These are phyloP conservation scores for Zoysia matrella DNA, from an alignment of 202 grass and related monocot species.

Conservation along the genomic window DNA sequence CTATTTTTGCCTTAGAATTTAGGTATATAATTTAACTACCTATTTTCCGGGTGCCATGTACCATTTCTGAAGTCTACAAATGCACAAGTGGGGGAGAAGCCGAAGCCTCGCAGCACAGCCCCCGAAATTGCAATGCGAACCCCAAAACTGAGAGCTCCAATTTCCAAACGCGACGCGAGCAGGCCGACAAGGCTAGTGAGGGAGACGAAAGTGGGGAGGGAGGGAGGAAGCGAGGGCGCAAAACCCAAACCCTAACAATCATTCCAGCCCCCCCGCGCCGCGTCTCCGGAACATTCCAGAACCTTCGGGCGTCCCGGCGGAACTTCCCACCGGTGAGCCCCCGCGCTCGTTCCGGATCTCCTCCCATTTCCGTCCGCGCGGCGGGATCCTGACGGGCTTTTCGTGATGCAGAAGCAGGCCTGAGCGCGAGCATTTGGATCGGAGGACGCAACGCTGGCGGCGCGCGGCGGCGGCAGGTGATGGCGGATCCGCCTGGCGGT, in stretches of 20 bases:
- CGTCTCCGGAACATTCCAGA: constrained; percentile 27
- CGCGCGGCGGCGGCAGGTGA: constrained; percentile 58
- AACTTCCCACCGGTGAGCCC: constrained; percentile 23
- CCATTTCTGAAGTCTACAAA: no score
- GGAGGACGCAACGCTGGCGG: constrained; percentile 79
- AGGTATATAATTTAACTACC: no score
- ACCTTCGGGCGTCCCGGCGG: background rate
- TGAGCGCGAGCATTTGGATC: constrained; percentile 39
- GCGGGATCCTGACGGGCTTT: constrained; percentile 17
- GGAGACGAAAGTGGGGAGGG: background rate
- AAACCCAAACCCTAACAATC: constrained; percentile 73
- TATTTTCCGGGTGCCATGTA: no score
- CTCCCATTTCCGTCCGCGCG: constrained; percentile 44
- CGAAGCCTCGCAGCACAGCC: background rate
- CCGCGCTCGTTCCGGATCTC: constrained; percentile 22
- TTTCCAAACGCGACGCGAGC: constrained; percentile 14
- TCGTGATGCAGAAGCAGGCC: constrained; percentile 21
- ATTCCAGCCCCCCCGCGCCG: background rate
- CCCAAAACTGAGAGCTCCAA: background rate
- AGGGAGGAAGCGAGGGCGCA: background rate
- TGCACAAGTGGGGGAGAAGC: no score
- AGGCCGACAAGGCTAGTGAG: background rate
- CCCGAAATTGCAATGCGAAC: constrained; percentile 38
- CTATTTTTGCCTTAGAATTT: no score
- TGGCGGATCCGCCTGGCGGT: constrained; percentile 83